A percentile compares a stretch with the other conserved stretches of the same genome.
Evolutionary conservation across 2,329 filamentous ascomycete genomes (phyloP).

Genomic region (Xylaria sp.): DNA sequence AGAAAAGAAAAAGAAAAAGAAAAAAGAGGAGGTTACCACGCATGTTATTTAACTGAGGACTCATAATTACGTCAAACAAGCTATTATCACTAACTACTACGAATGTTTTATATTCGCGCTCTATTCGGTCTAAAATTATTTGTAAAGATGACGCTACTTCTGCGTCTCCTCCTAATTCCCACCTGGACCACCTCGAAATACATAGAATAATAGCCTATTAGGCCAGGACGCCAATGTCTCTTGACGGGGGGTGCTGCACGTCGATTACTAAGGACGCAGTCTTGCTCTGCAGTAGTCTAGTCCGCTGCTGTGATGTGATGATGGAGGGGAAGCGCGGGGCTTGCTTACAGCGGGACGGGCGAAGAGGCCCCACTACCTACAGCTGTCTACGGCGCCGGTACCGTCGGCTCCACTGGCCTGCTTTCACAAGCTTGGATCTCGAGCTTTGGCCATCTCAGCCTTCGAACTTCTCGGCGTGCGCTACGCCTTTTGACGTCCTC

Average conservation of each 20-base stretch:
- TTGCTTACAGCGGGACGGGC: conserved; percentile 28
- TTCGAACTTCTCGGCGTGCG: conserved; percentile 19
- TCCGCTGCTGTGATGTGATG: conserved; percentile 17
- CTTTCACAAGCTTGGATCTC: conserved; percentile 16
- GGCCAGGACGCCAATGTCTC: conserved; percentile 36
- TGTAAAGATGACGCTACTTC: background rate
- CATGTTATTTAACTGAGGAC: conserved; percentile 3
- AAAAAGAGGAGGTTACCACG: background rate
- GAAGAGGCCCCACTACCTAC: conserved; percentile 15
- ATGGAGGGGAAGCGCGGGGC: background rate
- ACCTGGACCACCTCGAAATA: background rate
- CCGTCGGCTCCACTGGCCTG: conserved; percentile 18
- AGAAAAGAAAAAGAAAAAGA: background rate
- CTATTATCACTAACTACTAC: background rate
- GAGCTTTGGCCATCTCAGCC: conserved; percentile 37
- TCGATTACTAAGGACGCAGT: conserved; percentile 53
- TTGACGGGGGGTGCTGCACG: conserved; percentile 39
- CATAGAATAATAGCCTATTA: too few species aligned
- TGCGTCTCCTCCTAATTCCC: background rate
- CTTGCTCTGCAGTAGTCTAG: conserved; percentile 8
- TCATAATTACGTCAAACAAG: conserved; percentile 12
- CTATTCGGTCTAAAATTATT: background rate
- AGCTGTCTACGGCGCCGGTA: conserved; percentile 22
- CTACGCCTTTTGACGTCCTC: background rate
- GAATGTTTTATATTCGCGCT: background rate